Conservation (phyloP, 2,329 filamentous ascomycete species). For the Penicillium rolfsii region DNA sequence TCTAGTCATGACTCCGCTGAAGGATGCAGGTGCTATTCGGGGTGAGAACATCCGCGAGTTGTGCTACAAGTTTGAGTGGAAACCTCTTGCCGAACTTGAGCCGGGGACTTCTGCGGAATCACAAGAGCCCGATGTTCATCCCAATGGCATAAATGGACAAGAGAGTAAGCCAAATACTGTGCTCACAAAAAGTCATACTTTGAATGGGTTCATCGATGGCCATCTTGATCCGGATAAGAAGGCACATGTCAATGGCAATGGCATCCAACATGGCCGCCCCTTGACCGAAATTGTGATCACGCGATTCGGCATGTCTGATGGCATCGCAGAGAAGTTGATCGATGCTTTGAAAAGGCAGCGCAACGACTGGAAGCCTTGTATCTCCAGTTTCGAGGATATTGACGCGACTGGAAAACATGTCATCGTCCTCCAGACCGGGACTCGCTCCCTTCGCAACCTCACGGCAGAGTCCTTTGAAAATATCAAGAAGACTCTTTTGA, state of each 20-base stretch:
- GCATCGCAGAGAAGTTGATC: constrained; percentile 16
- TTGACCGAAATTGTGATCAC: constrained; percentile 21
- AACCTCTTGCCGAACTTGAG: constrained; percentile 17
- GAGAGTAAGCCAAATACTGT: not conserved
- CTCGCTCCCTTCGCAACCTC: constrained; percentile 20
- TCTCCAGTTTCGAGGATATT: constrained; percentile 12
- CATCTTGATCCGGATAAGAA: constrained; percentile 8
- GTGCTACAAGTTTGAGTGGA: constrained; percentile 33
- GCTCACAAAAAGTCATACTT: not conserved
- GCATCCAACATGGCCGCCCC: constrained; percentile 5
- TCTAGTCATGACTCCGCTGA: constrained; percentile 32
- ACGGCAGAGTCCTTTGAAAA: constrained; percentile 16
- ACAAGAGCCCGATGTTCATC: constrained; percentile 10
- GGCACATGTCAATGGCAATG: constrained; percentile 17
- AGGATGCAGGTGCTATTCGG: constrained; percentile 15
- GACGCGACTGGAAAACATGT: constrained; percentile 23
- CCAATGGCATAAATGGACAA: constrained; percentile 1
- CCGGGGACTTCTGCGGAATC: constrained; percentile 4
- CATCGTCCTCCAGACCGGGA: constrained; percentile 25
- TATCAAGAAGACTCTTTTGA: constrained; percentile 26
- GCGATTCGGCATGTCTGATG: constrained; percentile 21
- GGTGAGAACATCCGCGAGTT: constrained; percentile 18
- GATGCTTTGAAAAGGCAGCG: constrained; percentile 6
- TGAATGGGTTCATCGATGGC: not conserved
- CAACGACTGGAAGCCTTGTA: constrained; percentile 16